A percentile compares a stretch with the other conserved stretches of the same genome.
phyloP scores from a whole-genome alignment of 495 filamentous ascomycete genomes.

The Penicillium steckii region DNA sequence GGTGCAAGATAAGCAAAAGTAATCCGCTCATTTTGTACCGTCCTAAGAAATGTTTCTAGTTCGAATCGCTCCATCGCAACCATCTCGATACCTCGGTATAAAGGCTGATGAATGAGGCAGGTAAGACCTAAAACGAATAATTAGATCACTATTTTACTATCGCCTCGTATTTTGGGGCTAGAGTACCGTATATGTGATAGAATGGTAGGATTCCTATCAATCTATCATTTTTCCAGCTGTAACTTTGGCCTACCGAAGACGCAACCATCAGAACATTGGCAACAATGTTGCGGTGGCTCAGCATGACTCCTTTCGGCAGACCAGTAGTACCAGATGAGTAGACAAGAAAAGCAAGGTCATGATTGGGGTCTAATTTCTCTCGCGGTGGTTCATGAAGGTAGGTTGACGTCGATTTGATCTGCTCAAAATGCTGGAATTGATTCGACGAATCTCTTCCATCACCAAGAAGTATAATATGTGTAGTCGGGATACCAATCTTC shows the following conservation, averaged over 20 bases:
- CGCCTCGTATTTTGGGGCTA: neutral
- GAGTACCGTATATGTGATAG: conserved; percentile 78
- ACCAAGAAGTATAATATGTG: neutral
- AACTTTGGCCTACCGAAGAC: conserved; percentile 53
- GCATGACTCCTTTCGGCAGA: conserved; percentile 80
- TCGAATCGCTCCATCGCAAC: conserved; percentile 70
- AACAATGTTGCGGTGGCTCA: conserved; percentile 75
- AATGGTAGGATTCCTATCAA: conserved; percentile 66
- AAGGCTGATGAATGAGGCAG: conserved; percentile 51
- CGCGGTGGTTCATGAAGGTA: conserved; percentile 9
- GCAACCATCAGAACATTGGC: conserved; percentile 57
- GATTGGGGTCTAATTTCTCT: conserved; percentile 28
- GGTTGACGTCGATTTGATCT: conserved; percentile 22
- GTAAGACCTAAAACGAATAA: conserved; percentile 30
- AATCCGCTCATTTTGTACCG: conserved; percentile 65
- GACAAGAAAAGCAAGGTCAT: conserved; percentile 58
- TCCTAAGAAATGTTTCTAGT: conserved; percentile 61
- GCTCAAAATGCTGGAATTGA: conserved; percentile 43
- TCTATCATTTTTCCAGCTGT: conserved; percentile 35
- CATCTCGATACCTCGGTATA: conserved; percentile 57
- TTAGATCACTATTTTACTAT: too few relatives aligned
- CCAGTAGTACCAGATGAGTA: conserved; percentile 87
- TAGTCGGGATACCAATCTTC: conserved; percentile 43
- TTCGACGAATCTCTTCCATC: neutral
- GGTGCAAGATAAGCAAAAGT: conserved; percentile 81